These are phyloP conservation scores for Pseudognaphalium luteoalbum DNA, from an alignment of 129 eudicot genomes.

Conservation along the genomic window DNA sequence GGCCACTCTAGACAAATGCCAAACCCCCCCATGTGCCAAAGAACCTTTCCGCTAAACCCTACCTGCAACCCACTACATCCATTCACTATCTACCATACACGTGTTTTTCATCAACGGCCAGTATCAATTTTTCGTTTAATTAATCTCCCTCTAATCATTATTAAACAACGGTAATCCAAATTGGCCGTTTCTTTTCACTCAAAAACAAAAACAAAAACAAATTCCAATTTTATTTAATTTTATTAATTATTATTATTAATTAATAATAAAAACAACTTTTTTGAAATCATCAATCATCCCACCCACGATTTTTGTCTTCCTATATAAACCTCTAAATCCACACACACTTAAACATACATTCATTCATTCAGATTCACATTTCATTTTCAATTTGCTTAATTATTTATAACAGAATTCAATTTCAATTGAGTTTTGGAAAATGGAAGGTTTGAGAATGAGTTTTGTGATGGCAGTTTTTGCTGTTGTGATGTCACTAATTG, in stretches of 20 bases:
- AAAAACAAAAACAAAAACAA: neutral
- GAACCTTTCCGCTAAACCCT: slow-evolving; percentile 37
- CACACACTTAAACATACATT: slow-evolving; percentile 12
- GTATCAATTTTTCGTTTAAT: neutral
- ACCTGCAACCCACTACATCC: slow-evolving; percentile 45
- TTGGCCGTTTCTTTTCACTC: slow-evolving; percentile 40
- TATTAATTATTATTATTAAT: neutral
- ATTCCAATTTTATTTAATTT: neutral
- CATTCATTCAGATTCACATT: slow-evolving; percentile 13
- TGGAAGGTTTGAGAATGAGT: slow-evolving; percentile 54
- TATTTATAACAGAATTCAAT: neutral
- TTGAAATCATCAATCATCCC: slow-evolving; percentile 23
- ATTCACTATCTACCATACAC: slow-evolving; percentile 35
- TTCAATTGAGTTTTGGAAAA: slow-evolving; percentile 17
- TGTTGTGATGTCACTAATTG: slow-evolving; percentile 42
- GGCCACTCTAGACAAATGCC: slow-evolving; percentile 30
- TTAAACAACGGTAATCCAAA: slow-evolving; percentile 38
- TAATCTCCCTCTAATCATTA: slow-evolving; percentile 6
- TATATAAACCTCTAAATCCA: slow-evolving; percentile 20
- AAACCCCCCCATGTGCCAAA: slow-evolving; percentile 39
- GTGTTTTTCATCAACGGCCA: slow-evolving; percentile 49
- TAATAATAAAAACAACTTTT: neutral
- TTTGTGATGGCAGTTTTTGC: slow-evolving; percentile 42
- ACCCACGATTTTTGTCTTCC: slow-evolving; percentile 35
- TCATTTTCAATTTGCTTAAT: neutral